A percentile compares a stretch with the other conserved stretches of the same genome.
Conservation (phyloP, 2,329 filamentous ascomycete genomes). For the Colletotrichum ledebouriae region DNA sequence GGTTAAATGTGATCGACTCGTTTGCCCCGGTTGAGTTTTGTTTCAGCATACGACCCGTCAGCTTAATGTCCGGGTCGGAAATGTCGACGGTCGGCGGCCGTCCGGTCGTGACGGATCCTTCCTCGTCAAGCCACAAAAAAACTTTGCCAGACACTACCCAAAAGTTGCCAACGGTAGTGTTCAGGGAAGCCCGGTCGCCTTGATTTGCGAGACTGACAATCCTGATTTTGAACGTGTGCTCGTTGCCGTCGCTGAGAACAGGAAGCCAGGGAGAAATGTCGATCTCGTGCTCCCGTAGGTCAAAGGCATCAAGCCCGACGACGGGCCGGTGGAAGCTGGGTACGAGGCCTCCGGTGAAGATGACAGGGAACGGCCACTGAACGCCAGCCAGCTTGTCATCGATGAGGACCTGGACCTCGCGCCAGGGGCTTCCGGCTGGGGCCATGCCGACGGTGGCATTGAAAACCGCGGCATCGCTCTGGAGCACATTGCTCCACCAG, state of each 20-base stretch:
- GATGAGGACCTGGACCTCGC: slow-evolving; percentile 82
- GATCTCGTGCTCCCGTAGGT: slow-evolving; percentile 83
- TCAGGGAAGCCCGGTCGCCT: slow-evolving; percentile 61
- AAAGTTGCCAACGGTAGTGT: slow-evolving; percentile 70
- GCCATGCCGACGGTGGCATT: slow-evolving; percentile 66
- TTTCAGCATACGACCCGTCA: slow-evolving; percentile 62
- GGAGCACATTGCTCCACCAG: slow-evolving; percentile 85
- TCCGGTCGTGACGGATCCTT: slow-evolving; percentile 66
- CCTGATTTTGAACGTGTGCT: slow-evolving; percentile 77
- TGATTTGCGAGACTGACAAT: slow-evolving; percentile 75
- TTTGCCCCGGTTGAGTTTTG: slow-evolving; percentile 66
- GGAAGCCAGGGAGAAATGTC: slow-evolving; percentile 85
- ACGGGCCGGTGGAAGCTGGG: slow-evolving; percentile 83
- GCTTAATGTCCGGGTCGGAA: slow-evolving; percentile 59
- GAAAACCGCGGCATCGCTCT: slow-evolving; percentile 72
- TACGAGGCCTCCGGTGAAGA: slow-evolving; percentile 85
- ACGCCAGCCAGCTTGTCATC: slow-evolving; percentile 81
- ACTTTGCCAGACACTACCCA: slow-evolving; percentile 86
- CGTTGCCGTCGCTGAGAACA: slow-evolving; percentile 72
- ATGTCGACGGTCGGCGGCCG: slow-evolving; percentile 49
- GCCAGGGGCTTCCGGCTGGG: slow-evolving; percentile 78
- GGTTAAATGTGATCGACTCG: slow-evolving; percentile 70
- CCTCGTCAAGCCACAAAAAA: slow-evolving; percentile 78
- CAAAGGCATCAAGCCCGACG: slow-evolving; percentile 83
- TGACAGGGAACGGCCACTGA: slow-evolving; percentile 84